Evolutionary conservation across 1,139 yeast species (phyloP).

Genomic region (Wickerhamomyces sp.): DNA sequence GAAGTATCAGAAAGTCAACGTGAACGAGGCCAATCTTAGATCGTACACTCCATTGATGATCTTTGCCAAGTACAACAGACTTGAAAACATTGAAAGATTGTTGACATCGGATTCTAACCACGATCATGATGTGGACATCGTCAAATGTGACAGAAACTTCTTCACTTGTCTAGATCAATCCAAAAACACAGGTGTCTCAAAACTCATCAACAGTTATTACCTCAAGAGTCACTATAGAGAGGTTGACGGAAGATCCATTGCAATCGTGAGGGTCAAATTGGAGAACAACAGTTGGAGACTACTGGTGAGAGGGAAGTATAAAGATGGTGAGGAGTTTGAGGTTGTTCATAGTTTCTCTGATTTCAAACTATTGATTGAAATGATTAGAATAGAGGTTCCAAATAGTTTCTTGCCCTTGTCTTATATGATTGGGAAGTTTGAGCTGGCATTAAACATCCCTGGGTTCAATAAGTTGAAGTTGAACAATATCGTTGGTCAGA

Average conservation of each 20-base stretch:
- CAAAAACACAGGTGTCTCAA: constrained; percentile 41
- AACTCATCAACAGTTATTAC: constrained; percentile 37
- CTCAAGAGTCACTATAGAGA: constrained; percentile 28
- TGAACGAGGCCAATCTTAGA: constrained; percentile 59
- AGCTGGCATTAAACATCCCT: constrained; percentile 23
- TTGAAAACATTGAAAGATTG: constrained; percentile 49
- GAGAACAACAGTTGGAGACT: constrained; percentile 25
- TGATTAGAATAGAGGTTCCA: constrained; percentile 32
- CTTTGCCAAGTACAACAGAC: constrained; percentile 64
- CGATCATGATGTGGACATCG: constrained; percentile 42
- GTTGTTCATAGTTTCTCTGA: constrained; percentile 30
- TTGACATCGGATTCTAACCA: constrained; percentile 40
- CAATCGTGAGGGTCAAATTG: constrained; percentile 31
- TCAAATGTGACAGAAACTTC: constrained; percentile 37
- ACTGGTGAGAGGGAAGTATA: constrained; percentile 18
- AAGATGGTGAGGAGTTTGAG: constrained; percentile 10
- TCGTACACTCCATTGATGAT: constrained; percentile 67
- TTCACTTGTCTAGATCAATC: constrained; percentile 49
- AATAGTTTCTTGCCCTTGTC: constrained; percentile 36
- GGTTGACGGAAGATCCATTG: constrained; percentile 25
- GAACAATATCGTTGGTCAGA: constrained; percentile 42
- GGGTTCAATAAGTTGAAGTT: constrained; percentile 31
- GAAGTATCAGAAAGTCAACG: constrained; percentile 37
- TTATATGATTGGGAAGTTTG: constrained; percentile 26
- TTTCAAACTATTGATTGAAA: constrained; percentile 32